phyloP scores from a whole-genome alignment of 2,329 filamentous ascomycete species.

The Clonostachys chloroleuca region DNA sequence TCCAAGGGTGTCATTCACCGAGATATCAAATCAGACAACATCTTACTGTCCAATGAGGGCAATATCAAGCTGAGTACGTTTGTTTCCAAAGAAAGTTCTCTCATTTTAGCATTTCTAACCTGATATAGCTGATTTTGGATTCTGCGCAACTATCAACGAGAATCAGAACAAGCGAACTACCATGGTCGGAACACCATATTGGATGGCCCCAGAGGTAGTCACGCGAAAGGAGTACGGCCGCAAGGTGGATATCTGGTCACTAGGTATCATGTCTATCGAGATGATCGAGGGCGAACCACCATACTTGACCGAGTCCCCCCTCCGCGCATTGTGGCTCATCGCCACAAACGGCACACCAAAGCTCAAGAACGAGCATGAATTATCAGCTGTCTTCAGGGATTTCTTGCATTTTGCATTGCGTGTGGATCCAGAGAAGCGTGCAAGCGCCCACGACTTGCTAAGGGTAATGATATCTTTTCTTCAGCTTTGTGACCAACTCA shows the following conservation, averaged over 20 bases:
- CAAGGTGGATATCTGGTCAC: constrained; percentile 97
- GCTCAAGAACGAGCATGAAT: constrained; percentile 86
- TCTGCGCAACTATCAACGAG: constrained; percentile 98
- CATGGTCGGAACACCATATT: constrained; percentile 98
- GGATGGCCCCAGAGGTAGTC: constrained; percentile 99
- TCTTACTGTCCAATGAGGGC: constrained; percentile 86
- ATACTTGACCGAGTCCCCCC: constrained; percentile 90
- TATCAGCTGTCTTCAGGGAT: constrained; percentile 80
- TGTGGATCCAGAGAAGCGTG: constrained; percentile 95
- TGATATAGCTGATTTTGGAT: constrained; percentile 83
- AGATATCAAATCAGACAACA: constrained; percentile 99
- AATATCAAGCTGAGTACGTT: constrained; percentile 93
- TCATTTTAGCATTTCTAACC: neutral
- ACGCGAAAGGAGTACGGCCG: constrained; percentile 96
- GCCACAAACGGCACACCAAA: constrained; percentile 93
- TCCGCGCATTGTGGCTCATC: constrained; percentile 91
- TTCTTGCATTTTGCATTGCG: constrained; percentile 91
- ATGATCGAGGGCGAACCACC: constrained; percentile 99
- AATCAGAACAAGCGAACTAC: constrained; percentile 95
- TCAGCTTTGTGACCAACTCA: constrained; percentile 14
- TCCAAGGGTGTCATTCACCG: constrained; percentile 98
- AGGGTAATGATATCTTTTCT: constrained; percentile 59
- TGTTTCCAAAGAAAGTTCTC: neutral
- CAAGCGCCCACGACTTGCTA: constrained; percentile 88
- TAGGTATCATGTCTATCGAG: constrained; percentile 99